Conservation (phyloP, 257 asterid species). For the Leonotis leonurus region DNA sequence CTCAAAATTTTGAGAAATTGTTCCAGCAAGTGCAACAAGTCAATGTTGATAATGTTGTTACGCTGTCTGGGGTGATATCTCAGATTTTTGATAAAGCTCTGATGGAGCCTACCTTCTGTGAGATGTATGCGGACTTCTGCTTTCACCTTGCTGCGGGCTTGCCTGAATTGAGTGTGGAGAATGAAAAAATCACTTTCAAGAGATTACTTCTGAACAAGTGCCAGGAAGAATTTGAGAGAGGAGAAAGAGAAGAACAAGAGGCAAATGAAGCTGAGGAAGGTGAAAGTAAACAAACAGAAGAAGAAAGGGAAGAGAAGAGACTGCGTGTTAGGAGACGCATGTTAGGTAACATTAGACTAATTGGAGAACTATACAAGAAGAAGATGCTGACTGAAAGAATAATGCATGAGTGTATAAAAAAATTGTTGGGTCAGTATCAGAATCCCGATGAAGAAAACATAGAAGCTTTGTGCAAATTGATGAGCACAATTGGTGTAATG, state of each 20-base stretch:
- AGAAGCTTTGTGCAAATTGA: slow-evolving; percentile 88
- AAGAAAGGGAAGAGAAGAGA: slow-evolving; percentile 89
- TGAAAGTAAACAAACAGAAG: slow-evolving; percentile 56
- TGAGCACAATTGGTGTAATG: slow-evolving; percentile 97
- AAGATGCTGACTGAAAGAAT: slow-evolving; percentile 93
- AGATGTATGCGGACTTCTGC: slow-evolving; percentile 96
- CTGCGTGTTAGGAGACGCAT: slow-evolving; percentile 62
- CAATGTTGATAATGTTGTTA: slow-evolving; percentile 60
- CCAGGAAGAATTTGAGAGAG: slow-evolving; percentile 94
- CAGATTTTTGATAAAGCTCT: slow-evolving; percentile 95
- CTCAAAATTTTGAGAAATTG: slow-evolving; percentile 83
- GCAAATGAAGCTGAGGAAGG: slow-evolving; percentile 82
- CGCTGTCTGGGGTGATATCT: slow-evolving; percentile 77
- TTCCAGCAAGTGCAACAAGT: slow-evolving; percentile 84
- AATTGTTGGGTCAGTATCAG: slow-evolving; percentile 70
- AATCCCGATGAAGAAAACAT: slow-evolving; percentile 84
- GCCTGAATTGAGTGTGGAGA: slow-evolving; percentile 68
- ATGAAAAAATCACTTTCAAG: slow-evolving; percentile 71
- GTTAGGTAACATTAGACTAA: slow-evolving; percentile 88
- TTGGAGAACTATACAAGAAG: slow-evolving; percentile 91
- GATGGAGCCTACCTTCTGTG: slow-evolving; percentile 95
- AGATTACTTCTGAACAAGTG: slow-evolving; percentile 84
- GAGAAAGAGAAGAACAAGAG: slow-evolving; percentile 85
- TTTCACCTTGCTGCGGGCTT: slow-evolving; percentile 64
- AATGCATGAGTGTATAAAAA: slow-evolving; percentile 82